Base-by-base conservation (phyloP, 2,329 filamentous ascomycete species). In the Graphiopsis chlorocephala region DNA sequence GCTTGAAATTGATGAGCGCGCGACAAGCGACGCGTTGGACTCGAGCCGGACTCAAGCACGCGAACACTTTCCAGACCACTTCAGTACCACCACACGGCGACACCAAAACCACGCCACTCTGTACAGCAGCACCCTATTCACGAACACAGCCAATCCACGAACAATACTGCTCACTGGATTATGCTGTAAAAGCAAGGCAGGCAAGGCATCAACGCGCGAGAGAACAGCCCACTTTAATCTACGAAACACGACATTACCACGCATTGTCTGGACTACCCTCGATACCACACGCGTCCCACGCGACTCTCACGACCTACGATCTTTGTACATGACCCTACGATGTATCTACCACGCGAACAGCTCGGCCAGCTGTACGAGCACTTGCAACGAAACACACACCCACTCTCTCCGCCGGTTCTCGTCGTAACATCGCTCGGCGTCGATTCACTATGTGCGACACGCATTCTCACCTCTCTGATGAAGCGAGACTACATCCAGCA, bases 401-500 rank as follows among this genome's bases (percentile, higher is more conserved):
- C 93, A n/a, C 87, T 94, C 60, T 95, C 93, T 20, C 91, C 94
- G 45, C 93, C 93, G 0, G 92, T 98, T 62, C 85, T 98, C 28
- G 87, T 99, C 68, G 90, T 99, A 64, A 93, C 93, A 69, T 91
- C 94, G 38, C 90, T 98, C 75, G 94, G 97, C 75, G 93, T 95
- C 63, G 95, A 99, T 80, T 91, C 95, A 68, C 87, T 99, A 67
- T 98, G 94, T 79, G 95, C 93, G 68, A 96, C 93, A 77, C 92
- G 93, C 67, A 97, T 99, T 67, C 87, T 99, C 56, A 96, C 94
- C 2, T 86, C 90, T 59, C 85, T 99, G n/a, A 84, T 99, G 66
- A 97, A 96, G 80, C 90, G 94, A 83, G 95, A 99, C 82, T 98
- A 96, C 76, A 96, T 99, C 71, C 91, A 90, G 15, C 94, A 98